Percentiles rank a stretch among this genome's conserved stretches.
Evolutionary conservation across 352 stramenopile genomes (phyloP).

Genomic region (Globisporangium alternatum): DNA sequence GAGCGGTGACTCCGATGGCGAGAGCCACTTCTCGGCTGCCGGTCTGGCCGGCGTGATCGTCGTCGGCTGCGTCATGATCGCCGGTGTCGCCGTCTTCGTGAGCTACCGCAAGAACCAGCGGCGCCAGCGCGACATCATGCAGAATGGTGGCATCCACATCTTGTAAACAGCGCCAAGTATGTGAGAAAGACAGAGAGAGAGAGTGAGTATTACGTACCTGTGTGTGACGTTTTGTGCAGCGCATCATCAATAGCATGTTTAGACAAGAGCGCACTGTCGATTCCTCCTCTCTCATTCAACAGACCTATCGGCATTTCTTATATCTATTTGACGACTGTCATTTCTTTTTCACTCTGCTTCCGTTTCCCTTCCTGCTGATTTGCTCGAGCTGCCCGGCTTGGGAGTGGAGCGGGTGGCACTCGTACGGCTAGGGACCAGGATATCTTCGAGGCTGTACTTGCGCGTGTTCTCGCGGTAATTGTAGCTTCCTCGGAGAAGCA

Average conservation of each 20-base stretch:
- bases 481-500: too few species aligned
- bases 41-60: slow-evolving; percentile 61
- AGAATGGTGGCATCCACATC: slow-evolving; percentile 47
- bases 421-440: too few species aligned
- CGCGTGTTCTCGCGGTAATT: too few species aligned
- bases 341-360: too few species aligned
- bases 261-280: slow-evolving; percentile 4
- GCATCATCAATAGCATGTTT: slow-evolving; percentile 8
- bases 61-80: slow-evolving; percentile 48
- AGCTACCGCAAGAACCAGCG: slow-evolving; percentile 82
- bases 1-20: background rate
- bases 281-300: background rate
- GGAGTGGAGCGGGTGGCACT: too few species aligned
- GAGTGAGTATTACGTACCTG: background rate
- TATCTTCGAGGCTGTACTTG: too few species aligned
- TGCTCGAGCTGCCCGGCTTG: too few species aligned
- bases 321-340: background rate
- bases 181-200: background rate
- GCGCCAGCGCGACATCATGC: slow-evolving; percentile 76
- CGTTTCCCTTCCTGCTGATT: too few species aligned
- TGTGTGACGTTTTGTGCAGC: slow-evolving; percentile 8
- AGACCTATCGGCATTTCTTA: background rate
- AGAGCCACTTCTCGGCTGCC: slow-evolving; percentile 40
- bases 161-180: slow-evolving; percentile 14
- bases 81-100: slow-evolving; percentile 32